These are phyloP conservation scores for Nannochloropsis oceanica DNA, from an alignment of 108 stramenopile species.

Conservation along the genomic window DNA sequence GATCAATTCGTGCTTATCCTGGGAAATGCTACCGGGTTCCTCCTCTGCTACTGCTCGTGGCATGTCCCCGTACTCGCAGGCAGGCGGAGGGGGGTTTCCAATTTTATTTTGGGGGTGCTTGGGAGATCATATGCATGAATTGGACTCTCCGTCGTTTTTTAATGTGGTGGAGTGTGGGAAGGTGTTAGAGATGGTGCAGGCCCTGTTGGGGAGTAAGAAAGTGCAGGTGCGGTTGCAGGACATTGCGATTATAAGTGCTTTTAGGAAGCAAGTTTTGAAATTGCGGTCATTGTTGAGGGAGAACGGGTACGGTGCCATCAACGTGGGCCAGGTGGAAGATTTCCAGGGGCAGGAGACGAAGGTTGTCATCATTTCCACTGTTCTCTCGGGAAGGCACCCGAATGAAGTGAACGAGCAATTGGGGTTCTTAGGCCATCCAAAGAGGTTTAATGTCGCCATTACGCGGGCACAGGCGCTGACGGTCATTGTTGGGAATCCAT, in stretches of 20 bases:
- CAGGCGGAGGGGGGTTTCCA: not conserved
- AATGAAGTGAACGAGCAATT: conserved; percentile 45
- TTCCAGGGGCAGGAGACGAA: conserved; percentile 67
- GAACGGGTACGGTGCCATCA: conserved; percentile 33
- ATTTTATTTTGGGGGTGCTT: conserved; percentile 47
- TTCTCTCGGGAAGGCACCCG: conserved; percentile 46
- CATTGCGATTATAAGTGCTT: conserved; percentile 43
- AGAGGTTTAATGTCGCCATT: conserved; percentile 65
- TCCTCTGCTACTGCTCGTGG: conserved; percentile 5
- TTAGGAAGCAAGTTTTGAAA: conserved; percentile 35
- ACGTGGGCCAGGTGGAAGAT: conserved; percentile 64
- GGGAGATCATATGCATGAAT: conserved; percentile 49
- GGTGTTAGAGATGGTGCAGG: conserved; percentile 51
- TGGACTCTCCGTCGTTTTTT: conserved; percentile 64
- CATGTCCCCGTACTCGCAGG: not conserved
- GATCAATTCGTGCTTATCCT: conserved; percentile 27
- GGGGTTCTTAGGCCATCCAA: conserved; percentile 64
- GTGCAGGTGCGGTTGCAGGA: conserved; percentile 19
- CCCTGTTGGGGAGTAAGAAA: conserved; percentile 24
- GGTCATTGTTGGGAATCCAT: conserved; percentile 62
- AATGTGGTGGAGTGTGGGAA: conserved; percentile 53
- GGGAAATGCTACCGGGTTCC: conserved; percentile 37
- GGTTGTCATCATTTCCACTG: conserved; percentile 61
- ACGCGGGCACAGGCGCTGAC: conserved; percentile 59
- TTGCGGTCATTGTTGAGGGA: conserved; percentile 24